Percentiles rank a stretch among this genome's conserved stretches.
Evolutionary conservation across 805 yeast genomes (phyloP).

Genomic region (Blastobotrys parvus): DNA sequence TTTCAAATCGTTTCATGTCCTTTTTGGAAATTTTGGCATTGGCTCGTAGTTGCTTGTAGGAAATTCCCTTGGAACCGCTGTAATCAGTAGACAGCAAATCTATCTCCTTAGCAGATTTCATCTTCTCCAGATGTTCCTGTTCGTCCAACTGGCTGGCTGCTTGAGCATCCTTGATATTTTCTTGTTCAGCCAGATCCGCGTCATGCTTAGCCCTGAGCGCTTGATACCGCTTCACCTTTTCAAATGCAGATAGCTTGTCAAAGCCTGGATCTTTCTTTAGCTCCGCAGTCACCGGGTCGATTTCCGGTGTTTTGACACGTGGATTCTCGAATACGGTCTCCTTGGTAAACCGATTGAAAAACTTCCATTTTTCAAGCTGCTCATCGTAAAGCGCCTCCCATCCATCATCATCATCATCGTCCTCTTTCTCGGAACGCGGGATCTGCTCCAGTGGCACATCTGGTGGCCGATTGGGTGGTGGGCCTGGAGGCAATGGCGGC

Average conservation of each 20-base stretch:
- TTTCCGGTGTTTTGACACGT: constrained; percentile 4
- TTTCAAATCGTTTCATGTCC: constrained; percentile 17
- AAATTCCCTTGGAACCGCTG: neutral
- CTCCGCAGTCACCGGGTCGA: constrained; percentile 3
- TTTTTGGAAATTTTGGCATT: constrained; percentile 13
- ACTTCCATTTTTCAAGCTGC: constrained; percentile 14
- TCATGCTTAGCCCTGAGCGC: constrained; percentile 1
- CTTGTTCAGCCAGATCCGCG: neutral
- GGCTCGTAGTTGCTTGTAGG: constrained; percentile 3
- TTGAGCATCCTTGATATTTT: neutral
- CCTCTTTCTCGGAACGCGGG: neutral
- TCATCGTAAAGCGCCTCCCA: constrained; percentile 23
- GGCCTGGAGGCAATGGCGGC: constrained; percentile 12
- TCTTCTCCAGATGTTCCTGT: neutral
- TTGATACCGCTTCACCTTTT: constrained; percentile 11
- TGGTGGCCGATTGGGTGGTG: constrained; percentile 10
- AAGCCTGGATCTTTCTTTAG: constrained; percentile 11
- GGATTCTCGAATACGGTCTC: constrained; percentile 24
- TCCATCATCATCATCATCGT: constrained; percentile 14
- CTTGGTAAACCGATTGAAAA: constrained; percentile 19
- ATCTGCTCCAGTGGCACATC: constrained; percentile 1
- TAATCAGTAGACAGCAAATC: neutral
- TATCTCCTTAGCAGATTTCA: too few species aligned
- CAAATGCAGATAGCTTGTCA: constrained; percentile 6
- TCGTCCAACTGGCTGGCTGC: neutral